These are phyloP conservation scores for Naematelia aurantialba DNA, from an alignment of 768 basidiomycete genomes.

Conservation along the genomic window DNA sequence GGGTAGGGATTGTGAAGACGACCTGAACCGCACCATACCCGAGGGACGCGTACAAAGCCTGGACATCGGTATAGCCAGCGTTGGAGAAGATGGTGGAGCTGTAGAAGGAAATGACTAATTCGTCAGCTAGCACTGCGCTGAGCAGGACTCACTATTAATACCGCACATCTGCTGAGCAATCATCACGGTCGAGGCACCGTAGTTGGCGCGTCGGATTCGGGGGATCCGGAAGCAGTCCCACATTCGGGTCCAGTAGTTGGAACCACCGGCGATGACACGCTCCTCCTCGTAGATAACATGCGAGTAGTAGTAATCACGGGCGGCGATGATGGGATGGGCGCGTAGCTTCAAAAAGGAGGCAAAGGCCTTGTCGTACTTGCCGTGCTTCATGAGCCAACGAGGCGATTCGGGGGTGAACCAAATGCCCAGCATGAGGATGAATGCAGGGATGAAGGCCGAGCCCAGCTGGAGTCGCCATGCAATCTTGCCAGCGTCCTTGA, in stretches of 20 bases:
- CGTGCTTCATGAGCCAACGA: slow-evolving; percentile 53
- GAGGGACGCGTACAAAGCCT: slow-evolving; percentile 47
- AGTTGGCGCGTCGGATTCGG: slow-evolving; percentile 52
- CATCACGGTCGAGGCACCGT: slow-evolving; percentile 52
- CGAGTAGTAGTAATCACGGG: slow-evolving; percentile 53
- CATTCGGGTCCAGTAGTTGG: slow-evolving; percentile 49
- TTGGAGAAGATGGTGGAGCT: slow-evolving; percentile 51
- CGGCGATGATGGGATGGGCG: slow-evolving; percentile 50
- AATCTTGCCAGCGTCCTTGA: slow-evolving; percentile 46
- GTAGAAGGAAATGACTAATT: slow-evolving; percentile 53
- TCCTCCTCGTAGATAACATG: slow-evolving; percentile 51
- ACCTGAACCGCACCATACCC: slow-evolving; percentile 49
- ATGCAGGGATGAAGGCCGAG: slow-evolving; percentile 47
- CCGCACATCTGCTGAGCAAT: slow-evolving; percentile 51
- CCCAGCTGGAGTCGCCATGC: slow-evolving; percentile 54
- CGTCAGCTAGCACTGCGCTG: slow-evolving; percentile 11
- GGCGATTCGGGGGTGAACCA: slow-evolving; percentile 49
- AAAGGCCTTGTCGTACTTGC: slow-evolving; percentile 50
- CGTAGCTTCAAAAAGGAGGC: slow-evolving; percentile 49
- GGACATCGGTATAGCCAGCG: slow-evolving; percentile 44
- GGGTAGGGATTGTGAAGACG: slow-evolving; percentile 39
- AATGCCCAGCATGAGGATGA: slow-evolving; percentile 36
- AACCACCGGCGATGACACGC: slow-evolving; percentile 32
- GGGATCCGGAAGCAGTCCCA: slow-evolving; percentile 52
- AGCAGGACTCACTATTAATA: slow-evolving; percentile 38